A percentile compares a stretch with the other conserved stretches of the same genome.
Conservation (phyloP, 1,284 basidiomycete genomes). For the Microbotryum lychnidis-dioicae region DNA sequence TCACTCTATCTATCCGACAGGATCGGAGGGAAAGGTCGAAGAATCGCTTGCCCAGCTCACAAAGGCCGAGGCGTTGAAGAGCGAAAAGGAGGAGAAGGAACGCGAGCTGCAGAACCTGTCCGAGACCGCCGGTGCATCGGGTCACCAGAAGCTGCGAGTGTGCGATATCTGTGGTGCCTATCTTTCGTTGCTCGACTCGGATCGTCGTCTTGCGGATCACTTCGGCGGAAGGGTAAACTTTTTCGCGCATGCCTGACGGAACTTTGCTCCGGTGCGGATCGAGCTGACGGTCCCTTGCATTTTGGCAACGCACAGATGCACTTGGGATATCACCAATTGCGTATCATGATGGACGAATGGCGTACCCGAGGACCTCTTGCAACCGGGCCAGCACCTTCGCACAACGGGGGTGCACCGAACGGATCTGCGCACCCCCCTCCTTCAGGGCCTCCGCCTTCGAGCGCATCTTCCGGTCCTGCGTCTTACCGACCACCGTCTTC, state of each 20-base stretch:
- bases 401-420: neutral
- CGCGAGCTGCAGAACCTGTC: constrained; percentile 92
- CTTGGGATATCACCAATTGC: constrained; percentile 92
- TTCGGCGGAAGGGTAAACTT: constrained; percentile 90
- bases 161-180: constrained; percentile 99
- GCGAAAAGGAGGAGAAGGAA: constrained; percentile 94
- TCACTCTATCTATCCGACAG: constrained; percentile 11
- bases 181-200: constrained; percentile 93
- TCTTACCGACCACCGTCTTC: constrained; percentile 15
- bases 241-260: constrained; percentile 1
- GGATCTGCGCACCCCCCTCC: neutral
- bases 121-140: constrained; percentile 95
- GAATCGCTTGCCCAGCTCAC: constrained; percentile 96
- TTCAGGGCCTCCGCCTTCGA: neutral
- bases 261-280: constrained; percentile 11
- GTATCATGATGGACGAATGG: constrained; percentile 79
- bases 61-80: constrained; percentile 94
- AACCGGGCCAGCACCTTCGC: constrained; percentile 38
- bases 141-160: constrained; percentile 96
- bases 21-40: constrained; percentile 71
- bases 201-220: constrained; percentile 96
- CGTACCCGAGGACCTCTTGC: constrained; percentile 30
- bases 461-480: constrained; percentile 2
- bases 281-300: neutral
- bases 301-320: constrained; percentile 66